These are phyloP conservation scores for Aspergillus sp. DNA, from an alignment of 2,329 filamentous ascomycete species.

Conservation along the genomic window DNA sequence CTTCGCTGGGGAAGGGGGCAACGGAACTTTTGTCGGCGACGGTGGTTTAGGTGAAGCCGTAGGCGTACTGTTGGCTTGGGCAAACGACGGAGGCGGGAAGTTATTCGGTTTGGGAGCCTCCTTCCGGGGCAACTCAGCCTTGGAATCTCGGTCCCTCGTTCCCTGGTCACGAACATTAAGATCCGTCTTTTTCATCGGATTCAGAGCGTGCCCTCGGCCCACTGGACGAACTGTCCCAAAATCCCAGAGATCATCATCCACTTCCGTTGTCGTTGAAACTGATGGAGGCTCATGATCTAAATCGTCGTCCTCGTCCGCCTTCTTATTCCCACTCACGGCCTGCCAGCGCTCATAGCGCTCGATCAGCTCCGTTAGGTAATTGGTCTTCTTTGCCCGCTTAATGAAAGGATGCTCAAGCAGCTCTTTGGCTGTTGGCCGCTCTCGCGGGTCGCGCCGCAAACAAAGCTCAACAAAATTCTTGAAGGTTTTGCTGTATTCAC, in stretches of 20 bases:
- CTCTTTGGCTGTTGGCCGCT: slow-evolving; percentile 82
- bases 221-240: slow-evolving; percentile 91
- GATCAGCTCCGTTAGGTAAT: slow-evolving; percentile 94
- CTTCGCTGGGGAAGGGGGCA: slow-evolving; percentile 61
- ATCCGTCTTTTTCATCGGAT: slow-evolving; percentile 76
- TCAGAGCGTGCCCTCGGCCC: slow-evolving; percentile 64
- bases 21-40: slow-evolving; percentile 59
- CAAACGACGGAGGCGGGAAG: slow-evolving; percentile 57
- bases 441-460: slow-evolving; percentile 82
- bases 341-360: slow-evolving; percentile 87
- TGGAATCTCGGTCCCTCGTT: slow-evolving; percentile 31
- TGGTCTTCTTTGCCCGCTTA: slow-evolving; percentile 87
- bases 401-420: slow-evolving; percentile 89
- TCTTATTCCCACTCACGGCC: slow-evolving; percentile 71
- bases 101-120: slow-evolving; percentile 35
- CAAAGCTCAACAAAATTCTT: slow-evolving; percentile 85
- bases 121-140: slow-evolving; percentile 22
- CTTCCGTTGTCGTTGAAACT: slow-evolving; percentile 48
- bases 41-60: slow-evolving; percentile 36
- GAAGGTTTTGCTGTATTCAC: slow-evolving; percentile 77
- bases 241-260: slow-evolving; percentile 86
- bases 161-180: slow-evolving; percentile 69
- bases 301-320: slow-evolving; percentile 63
- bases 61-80: slow-evolving; percentile 51
- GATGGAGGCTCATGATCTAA: slow-evolving; percentile 43